Conservation (phyloP, 83 land plant genomes). For the Diphasiastrum complanatum region DNA sequence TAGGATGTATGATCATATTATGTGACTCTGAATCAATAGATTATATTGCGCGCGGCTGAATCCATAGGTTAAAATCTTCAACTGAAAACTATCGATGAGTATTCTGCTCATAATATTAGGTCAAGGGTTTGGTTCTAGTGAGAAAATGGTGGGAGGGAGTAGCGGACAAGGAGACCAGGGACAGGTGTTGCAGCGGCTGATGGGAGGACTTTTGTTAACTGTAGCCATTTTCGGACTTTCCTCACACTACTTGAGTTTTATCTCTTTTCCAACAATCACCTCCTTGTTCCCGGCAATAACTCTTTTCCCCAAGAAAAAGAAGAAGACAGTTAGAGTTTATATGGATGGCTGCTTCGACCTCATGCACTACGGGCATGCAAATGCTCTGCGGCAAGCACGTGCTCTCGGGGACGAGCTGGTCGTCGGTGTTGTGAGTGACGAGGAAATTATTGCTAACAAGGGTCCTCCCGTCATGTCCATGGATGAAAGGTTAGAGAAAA, state of each 20-base stretch:
- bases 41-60: too few species aligned
- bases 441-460: slow-evolving; percentile 83
- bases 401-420: slow-evolving; percentile 93
- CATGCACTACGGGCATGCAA: slow-evolving; percentile 99
- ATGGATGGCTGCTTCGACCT: slow-evolving; percentile 99
- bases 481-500: slow-evolving; percentile 54
- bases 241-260: slow-evolving; percentile 4
- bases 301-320: slow-evolving; percentile 47
- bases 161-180: not conserved
- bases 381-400: slow-evolving; percentile 90
- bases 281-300: slow-evolving; percentile 12
- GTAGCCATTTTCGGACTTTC: slow-evolving; percentile 24
- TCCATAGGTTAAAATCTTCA: too few species aligned
- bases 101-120: too few species aligned
- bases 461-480: slow-evolving; percentile 91
- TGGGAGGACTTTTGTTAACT: slow-evolving; percentile 39
- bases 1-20: too few species aligned
- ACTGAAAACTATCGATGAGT: too few species aligned
- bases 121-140: not conserved
- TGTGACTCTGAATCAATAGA: too few species aligned
- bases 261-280: not conserved
- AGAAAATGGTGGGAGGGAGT: not conserved
- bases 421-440: slow-evolving; percentile 89
- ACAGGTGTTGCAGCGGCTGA: slow-evolving; percentile 9
- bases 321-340: slow-evolving; percentile 72